Evolutionary conservation across 148 eudicot genomes (phyloP).

Genomic region (Linanthus parryae): DNA sequence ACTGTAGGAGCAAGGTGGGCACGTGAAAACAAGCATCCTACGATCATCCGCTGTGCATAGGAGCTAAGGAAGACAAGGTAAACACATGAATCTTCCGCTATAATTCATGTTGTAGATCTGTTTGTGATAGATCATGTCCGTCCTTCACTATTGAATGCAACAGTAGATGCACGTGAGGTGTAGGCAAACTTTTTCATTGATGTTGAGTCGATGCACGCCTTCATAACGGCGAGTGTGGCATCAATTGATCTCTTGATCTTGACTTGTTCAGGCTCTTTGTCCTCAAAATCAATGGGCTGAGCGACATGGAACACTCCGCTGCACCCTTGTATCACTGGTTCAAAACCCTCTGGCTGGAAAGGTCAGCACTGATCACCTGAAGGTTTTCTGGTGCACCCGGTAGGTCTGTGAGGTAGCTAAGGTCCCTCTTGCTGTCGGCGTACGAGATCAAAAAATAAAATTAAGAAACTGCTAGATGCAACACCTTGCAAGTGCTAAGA

Average conservation of each 20-base stretch:
- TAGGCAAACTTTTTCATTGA: slow-evolving; percentile 41
- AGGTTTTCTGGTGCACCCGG: slow-evolving; percentile 38
- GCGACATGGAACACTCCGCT: slow-evolving; percentile 39
- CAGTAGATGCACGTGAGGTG: slow-evolving; percentile 30
- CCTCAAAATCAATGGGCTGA: slow-evolving; percentile 26
- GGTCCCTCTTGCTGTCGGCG: slow-evolving; percentile 24
- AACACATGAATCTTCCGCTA: too few species aligned
- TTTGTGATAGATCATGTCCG: too few species aligned
- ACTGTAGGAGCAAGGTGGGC: too few species aligned
- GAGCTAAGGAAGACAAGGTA: too few species aligned
- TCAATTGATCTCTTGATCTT: slow-evolving; percentile 18
- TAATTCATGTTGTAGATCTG: too few species aligned
- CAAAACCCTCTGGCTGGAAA: slow-evolving; percentile 26
- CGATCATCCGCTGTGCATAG: too few species aligned
- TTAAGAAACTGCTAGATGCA: too few species aligned
- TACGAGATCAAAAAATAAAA: too few species aligned
- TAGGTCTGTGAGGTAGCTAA: slow-evolving; percentile 38
- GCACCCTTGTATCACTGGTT: slow-evolving; percentile 29
- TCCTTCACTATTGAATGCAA: slow-evolving; percentile 12
- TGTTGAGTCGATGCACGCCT: slow-evolving; percentile 27
- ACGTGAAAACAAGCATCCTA: too few species aligned
- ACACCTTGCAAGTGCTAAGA: too few species aligned
- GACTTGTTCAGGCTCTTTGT: slow-evolving; percentile 25
- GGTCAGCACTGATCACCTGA: slow-evolving; percentile 27
- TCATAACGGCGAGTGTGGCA: slow-evolving; percentile 21